These are phyloP conservation scores for Acacia confusa DNA, from an alignment of 306 rosid species.

Conservation along the genomic window DNA sequence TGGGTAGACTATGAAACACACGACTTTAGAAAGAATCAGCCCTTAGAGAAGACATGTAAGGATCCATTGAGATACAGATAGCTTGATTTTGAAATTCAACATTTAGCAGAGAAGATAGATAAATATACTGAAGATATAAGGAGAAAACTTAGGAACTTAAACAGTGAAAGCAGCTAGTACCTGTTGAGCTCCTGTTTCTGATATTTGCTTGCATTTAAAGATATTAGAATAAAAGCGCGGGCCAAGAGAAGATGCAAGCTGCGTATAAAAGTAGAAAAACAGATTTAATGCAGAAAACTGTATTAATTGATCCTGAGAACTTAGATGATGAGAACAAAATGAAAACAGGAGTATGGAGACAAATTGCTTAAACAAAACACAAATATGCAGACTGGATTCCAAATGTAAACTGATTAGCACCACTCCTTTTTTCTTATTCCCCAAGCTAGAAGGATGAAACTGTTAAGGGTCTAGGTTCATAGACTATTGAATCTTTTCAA, in stretches of 20 bases:
- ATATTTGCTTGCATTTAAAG: slow-evolving; percentile 98
- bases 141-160: background rate
- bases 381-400: background rate
- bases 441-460: background rate
- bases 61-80: no score
- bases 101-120: background rate
- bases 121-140: background rate
- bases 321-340: slow-evolving; percentile 1
- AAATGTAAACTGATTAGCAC: background rate
- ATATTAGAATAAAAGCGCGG: slow-evolving; percentile 94
- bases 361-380: background rate
- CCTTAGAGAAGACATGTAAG: background rate
- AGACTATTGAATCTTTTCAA: background rate
- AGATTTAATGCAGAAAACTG: slow-evolving; percentile 21
- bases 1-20: no score
- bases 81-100: no score
- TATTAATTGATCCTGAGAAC: slow-evolving; percentile 19
- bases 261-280: slow-evolving; percentile 38
- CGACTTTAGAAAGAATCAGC: background rate
- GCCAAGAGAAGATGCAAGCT: slow-evolving; percentile 98
- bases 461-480: no score
- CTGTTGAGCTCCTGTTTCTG: slow-evolving; percentile 99
- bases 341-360: background rate
- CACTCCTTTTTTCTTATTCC: background rate
- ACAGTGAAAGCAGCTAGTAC: slow-evolving; percentile 40